A percentile compares a stretch with the other conserved stretches of the same genome.
These are phyloP conservation scores for Diaporthe australafricana DNA, from an alignment of 2,329 filamentous ascomycete species.

Conservation along the genomic window DNA sequence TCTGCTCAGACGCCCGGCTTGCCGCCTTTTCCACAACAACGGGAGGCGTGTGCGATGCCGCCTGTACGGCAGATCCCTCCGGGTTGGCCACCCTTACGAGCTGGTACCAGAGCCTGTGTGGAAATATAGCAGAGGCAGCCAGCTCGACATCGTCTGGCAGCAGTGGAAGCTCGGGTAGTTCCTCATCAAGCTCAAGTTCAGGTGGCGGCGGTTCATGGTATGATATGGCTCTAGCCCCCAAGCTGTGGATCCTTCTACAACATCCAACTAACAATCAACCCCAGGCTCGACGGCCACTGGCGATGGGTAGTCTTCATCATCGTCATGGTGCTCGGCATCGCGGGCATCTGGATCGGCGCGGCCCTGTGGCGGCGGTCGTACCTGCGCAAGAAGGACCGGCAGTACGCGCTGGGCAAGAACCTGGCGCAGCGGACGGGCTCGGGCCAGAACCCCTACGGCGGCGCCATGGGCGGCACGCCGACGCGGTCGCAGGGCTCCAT, in stretches of 20 bases:
- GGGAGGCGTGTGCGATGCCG: slow-evolving; percentile 70
- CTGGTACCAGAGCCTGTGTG: slow-evolving; percentile 80
- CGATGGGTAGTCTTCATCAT: slow-evolving; percentile 87
- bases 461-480: slow-evolving; percentile 45
- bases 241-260: neutral
- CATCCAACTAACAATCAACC: slow-evolving; percentile 21
- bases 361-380: slow-evolving; percentile 80
- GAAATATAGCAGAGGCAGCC: slow-evolving; percentile 51
- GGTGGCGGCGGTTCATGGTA: slow-evolving; percentile 57
- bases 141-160: slow-evolving; percentile 44
- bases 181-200: slow-evolving; percentile 41
- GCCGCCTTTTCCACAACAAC: slow-evolving; percentile 66
- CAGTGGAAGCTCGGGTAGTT: slow-evolving; percentile 42
- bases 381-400: slow-evolving; percentile 74
- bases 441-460: slow-evolving; percentile 47
- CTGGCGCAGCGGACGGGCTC: slow-evolving; percentile 44
- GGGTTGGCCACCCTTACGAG: slow-evolving; percentile 69
- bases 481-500: slow-evolving; percentile 47
- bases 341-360: slow-evolving; percentile 73
- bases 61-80: slow-evolving; percentile 61
- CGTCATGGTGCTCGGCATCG: slow-evolving; percentile 77
- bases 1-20: slow-evolving; percentile 75
- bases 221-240: slow-evolving; percentile 39
- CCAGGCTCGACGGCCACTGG: slow-evolving; percentile 77
- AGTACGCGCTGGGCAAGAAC: slow-evolving; percentile 61